phyloP scores from a whole-genome alignment of 2,329 filamentous ascomycete species.

The Trichoderma sp. region DNA sequence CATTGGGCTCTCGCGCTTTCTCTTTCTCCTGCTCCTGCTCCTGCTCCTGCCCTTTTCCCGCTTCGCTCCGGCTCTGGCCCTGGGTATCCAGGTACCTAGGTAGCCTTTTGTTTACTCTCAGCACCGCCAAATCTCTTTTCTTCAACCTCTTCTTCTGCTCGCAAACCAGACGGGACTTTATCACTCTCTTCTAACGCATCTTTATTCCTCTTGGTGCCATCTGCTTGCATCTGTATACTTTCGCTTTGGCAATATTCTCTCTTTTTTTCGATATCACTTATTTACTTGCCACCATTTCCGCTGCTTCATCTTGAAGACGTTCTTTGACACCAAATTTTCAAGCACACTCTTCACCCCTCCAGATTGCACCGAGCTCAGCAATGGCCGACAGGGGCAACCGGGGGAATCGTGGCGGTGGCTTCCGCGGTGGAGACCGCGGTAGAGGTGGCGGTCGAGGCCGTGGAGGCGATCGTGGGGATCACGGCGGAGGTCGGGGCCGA shows the following conservation, averaged over 20 bases:
- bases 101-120: background rate
- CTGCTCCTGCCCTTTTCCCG: background rate
- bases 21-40: too few species aligned
- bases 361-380: background rate
- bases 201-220: background rate
- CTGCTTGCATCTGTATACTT: background rate
- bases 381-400: conserved; percentile 31
- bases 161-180: background rate
- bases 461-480: conserved; percentile 27
- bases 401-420: conserved; percentile 28
- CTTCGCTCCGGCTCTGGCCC: background rate
- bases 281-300: background rate
- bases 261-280: background rate
- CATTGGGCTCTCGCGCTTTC: background rate
- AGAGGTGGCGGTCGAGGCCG: conserved; percentile 31
- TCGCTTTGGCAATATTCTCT: background rate
- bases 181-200: background rate
- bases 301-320: background rate
- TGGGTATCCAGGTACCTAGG: too few species aligned
- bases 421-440: conserved; percentile 29
- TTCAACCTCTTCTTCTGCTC: background rate
- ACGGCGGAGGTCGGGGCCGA: conserved; percentile 12
- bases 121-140: background rate
- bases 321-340: background rate
- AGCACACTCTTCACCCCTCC: background rate